phyloP scores from a whole-genome alignment of 2,329 filamentous ascomycete genomes.

The Claviceps cyperi region DNA sequence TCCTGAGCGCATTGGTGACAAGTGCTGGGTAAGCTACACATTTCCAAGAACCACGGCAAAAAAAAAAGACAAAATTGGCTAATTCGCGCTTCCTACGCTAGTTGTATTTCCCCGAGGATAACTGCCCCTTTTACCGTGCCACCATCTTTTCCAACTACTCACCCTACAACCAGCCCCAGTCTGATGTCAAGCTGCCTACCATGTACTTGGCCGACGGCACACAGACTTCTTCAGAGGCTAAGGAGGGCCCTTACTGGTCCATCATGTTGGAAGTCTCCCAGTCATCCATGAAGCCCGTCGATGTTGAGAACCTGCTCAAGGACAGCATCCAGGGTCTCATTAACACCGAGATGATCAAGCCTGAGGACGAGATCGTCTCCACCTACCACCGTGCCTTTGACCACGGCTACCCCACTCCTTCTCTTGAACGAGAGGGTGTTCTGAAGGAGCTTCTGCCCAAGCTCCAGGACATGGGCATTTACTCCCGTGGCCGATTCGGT shows the following conservation, averaged over 20 bases:
- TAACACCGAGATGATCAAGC: constrained; percentile 93
- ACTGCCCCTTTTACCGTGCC: constrained; percentile 98
- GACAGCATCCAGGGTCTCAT: constrained; percentile 93
- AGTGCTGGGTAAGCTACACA: constrained; percentile 67
- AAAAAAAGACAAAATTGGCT: not conserved
- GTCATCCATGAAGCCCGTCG: constrained; percentile 86
- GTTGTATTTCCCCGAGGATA: constrained; percentile 97
- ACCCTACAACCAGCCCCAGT: constrained; percentile 86
- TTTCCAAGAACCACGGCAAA: not conserved
- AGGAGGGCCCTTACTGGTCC: constrained; percentile 96
- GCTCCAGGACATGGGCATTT: constrained; percentile 82
- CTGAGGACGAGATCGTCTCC: constrained; percentile 87
- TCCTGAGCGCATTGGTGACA: constrained; percentile 93
- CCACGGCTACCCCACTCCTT: constrained; percentile 93
- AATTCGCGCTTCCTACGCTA: constrained; percentile 13
- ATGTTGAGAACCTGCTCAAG: constrained; percentile 68
- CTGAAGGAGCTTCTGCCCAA: constrained; percentile 86
- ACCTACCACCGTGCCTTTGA: constrained; percentile 97
- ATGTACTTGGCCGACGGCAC: constrained; percentile 74
- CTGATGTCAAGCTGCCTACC: constrained; percentile 72
- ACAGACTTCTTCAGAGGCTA: constrained; percentile 56
- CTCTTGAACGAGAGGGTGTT: constrained; percentile 87
- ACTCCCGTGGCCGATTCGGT: constrained; percentile 90
- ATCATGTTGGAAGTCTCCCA: constrained; percentile 99
- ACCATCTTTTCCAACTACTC: constrained; percentile 99